Conservation (phyloP, 2,329 filamentous ascomycete species). For the Purpureocillium lavendulum region DNA sequence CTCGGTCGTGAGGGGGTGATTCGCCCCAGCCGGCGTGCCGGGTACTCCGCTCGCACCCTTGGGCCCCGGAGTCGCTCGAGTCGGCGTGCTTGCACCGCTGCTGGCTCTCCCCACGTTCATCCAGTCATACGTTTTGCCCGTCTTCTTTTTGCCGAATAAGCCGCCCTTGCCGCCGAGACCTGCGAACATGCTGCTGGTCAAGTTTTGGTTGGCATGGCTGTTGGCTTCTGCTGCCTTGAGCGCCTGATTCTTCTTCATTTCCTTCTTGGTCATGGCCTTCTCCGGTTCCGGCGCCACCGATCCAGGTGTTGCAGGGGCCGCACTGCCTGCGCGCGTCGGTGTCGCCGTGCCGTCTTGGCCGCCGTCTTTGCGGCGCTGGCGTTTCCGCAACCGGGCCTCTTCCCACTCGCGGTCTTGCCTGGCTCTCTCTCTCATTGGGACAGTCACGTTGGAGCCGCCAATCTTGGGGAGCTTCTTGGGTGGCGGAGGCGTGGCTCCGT, state of each 20-base stretch:
- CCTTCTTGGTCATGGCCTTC: conserved; percentile 80
- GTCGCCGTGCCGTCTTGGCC: conserved; percentile 40
- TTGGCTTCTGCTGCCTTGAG: conserved; percentile 71
- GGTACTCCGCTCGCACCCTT: conserved; percentile 23
- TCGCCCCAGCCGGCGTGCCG: conserved; percentile 19
- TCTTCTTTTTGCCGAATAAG: conserved; percentile 51
- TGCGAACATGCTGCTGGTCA: conserved; percentile 67
- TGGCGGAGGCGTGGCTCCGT: conserved; percentile 33
- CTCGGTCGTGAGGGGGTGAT: conserved; percentile 42
- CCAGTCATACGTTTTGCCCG: conserved; percentile 65
- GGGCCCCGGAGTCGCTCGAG: conserved; percentile 22
- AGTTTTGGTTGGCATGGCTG: conserved; percentile 74
- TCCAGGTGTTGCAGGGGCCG: conserved; percentile 53
- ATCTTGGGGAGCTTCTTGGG: conserved; percentile 36
- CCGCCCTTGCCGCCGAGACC: conserved; percentile 55
- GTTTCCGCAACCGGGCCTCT: conserved; percentile 60
- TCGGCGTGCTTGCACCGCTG: conserved; percentile 46
- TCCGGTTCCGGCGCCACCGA: conserved; percentile 53
- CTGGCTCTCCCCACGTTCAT: conserved; percentile 49
- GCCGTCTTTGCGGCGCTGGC: conserved; percentile 53
- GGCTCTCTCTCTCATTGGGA: conserved; percentile 52
- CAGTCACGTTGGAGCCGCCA: conserved; percentile 37
- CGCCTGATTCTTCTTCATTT: conserved; percentile 65
- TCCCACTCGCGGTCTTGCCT: conserved; percentile 63
- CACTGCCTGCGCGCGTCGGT: conserved; percentile 45